Evolutionary conservation across 2,329 filamentous ascomycete genomes (phyloP).

Genomic region (Neonectria coccinea): DNA sequence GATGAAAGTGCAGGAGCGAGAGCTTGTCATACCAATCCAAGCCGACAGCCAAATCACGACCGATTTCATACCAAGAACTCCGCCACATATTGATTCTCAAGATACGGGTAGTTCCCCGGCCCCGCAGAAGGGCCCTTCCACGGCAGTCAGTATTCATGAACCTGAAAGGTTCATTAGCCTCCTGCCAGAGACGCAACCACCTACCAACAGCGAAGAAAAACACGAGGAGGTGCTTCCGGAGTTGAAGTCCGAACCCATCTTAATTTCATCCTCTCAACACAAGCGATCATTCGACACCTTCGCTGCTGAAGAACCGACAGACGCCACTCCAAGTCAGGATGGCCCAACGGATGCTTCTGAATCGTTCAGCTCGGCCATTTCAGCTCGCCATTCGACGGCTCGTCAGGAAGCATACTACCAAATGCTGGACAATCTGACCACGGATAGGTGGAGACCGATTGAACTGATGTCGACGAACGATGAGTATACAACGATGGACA

Average conservation of each 20-base stretch:
- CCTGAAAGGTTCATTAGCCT: conserved; percentile 6
- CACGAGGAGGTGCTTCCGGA: neutral
- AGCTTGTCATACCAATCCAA: neutral
- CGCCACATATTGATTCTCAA: neutral
- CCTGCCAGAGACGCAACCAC: conserved; percentile 27
- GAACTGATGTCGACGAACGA: conserved; percentile 51
- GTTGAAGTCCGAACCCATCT: neutral
- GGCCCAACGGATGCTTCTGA: conserved; percentile 24
- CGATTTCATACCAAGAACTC: conserved; percentile 15
- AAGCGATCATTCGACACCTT: conserved; percentile 41
- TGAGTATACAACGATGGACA: conserved; percentile 49
- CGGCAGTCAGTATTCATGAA: neutral
- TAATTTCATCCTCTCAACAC: neutral
- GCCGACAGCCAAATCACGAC: conserved; percentile 34
- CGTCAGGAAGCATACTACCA: conserved; percentile 50
- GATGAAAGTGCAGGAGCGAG: conserved; percentile 59
- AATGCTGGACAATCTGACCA: conserved; percentile 47
- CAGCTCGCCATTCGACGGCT: conserved; percentile 37
- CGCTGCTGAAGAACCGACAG: neutral
- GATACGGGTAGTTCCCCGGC: neutral
- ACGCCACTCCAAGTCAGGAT: neutral
- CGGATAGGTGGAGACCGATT: conserved; percentile 48
- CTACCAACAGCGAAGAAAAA: neutral
- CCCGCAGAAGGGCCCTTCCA: neutral
- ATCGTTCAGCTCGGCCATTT: conserved; percentile 32